A percentile compares a stretch with the other conserved stretches of the same genome.
phyloP scores from a whole-genome alignment of 441 rosid species.

The Sinapis alba region DNA sequence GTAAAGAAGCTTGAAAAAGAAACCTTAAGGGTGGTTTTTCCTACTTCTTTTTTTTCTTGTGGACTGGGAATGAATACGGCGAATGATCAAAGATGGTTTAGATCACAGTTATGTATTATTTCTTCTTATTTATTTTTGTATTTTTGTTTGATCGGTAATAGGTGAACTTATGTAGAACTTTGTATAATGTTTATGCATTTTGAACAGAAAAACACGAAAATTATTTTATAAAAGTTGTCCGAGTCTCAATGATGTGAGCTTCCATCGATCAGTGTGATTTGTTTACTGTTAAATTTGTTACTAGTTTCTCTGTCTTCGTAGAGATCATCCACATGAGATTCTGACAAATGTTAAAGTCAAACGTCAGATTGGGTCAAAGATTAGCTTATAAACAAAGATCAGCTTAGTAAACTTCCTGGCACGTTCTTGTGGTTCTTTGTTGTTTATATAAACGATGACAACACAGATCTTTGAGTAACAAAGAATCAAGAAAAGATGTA shows the following conservation, averaged over 20 bases:
- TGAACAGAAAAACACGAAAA: not conserved
- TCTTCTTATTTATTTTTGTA: constrained; percentile 18
- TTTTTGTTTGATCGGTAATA: constrained; percentile 24
- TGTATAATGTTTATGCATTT: constrained; percentile 22
- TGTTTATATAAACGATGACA: not conserved
- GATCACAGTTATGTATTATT: constrained; percentile 23
- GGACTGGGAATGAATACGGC: not conserved
- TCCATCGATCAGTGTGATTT: not conserved
- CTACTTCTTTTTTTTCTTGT: not conserved
- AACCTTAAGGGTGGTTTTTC: not conserved
- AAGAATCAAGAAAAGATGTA: not conserved
- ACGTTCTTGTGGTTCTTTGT: not conserved
- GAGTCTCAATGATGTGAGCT: not conserved
- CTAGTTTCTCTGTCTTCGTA: not conserved
- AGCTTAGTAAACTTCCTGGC: not conserved
- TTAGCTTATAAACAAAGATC: not conserved
- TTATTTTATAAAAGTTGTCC: not conserved
- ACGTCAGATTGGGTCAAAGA: not conserved
- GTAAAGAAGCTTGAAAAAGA: constrained; percentile 82
- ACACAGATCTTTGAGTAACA: not conserved
- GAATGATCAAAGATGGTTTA: constrained; percentile 14
- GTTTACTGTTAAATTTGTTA: not conserved
- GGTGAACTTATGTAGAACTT: constrained; percentile 26
- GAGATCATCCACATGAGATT: not conserved
- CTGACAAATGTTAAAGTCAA: not conserved